phyloP scores from a whole-genome alignment of 1,284 basidiomycete species.

The Lentinus polychrous region DNA sequence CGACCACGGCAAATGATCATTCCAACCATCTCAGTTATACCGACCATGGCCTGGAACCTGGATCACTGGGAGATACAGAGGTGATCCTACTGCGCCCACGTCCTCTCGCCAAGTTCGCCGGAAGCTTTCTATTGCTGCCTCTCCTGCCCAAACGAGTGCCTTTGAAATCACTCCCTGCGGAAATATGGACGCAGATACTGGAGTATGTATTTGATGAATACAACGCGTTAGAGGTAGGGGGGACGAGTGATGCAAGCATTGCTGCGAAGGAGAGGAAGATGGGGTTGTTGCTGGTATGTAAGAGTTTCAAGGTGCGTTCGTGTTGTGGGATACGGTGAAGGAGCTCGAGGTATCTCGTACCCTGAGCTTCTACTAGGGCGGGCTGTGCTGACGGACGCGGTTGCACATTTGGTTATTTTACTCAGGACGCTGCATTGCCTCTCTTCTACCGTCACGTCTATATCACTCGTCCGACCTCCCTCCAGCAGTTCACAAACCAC shows the following conservation, averaged over 20 bases:
- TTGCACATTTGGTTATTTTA: neutral
- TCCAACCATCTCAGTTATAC: too few species aligned
- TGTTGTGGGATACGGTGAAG: too few species aligned
- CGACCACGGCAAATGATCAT: too few species aligned
- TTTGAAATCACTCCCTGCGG: slow-evolving; percentile 52
- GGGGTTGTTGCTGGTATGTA: slow-evolving; percentile 56
- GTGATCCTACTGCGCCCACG: slow-evolving; percentile 32
- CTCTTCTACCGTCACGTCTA: slow-evolving; percentile 58
- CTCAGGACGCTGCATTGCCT: slow-evolving; percentile 60
- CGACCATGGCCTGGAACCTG: too few species aligned
- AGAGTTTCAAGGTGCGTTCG: slow-evolving; percentile 61
- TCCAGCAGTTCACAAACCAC: slow-evolving; percentile 50
- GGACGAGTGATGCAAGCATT: slow-evolving; percentile 6
- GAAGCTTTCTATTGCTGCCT: slow-evolving; percentile 58
- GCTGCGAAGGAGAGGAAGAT: slow-evolving; percentile 14
- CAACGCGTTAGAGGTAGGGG: neutral
- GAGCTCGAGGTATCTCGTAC: too few species aligned
- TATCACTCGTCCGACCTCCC: slow-evolving; percentile 36
- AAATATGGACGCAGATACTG: slow-evolving; percentile 66
- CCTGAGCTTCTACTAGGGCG: too few species aligned
- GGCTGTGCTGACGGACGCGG: slow-evolving; percentile 1
- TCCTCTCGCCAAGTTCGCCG: slow-evolving; percentile 37
- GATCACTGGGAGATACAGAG: neutral
- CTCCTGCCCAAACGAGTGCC: slow-evolving; percentile 49
- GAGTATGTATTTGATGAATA: slow-evolving; percentile 36